Evolutionary conservation across 306 rosid genomes (phyloP), one percentile per base, ranked within the genome.

Genomic region (Glycine soja): DNA sequence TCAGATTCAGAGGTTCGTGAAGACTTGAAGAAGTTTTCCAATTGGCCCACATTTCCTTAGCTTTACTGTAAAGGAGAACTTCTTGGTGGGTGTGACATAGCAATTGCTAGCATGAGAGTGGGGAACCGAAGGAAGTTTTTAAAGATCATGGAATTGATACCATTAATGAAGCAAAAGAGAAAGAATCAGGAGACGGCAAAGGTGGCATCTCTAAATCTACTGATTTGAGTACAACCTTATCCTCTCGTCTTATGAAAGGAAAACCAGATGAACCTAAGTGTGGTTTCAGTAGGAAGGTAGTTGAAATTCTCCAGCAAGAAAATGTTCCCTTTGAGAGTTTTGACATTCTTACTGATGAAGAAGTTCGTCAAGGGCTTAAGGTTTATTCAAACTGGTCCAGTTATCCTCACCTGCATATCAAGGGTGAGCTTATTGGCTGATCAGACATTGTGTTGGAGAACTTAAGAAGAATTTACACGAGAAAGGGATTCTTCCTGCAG

Each of bases 21-120:
- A 36, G 94, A 91, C 63, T 80, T 95, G 86, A 95, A 95, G 88
- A 93, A 90, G 82, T 88, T 83, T 53, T 93, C 97, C 19, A 93
- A 91, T 84, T 93, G 99, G 99, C 99, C 98, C 57, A 95, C 97
- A 1, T 95, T 77, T 85, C 99, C 99, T 43, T 98, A 95, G 83
- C 91, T 95, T 69, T 95, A 88, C 86, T 93, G 96, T 92, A 90
- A 93, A 88, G 96, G 97, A 54, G 98, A 95, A 80, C 94, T 95
- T 82, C 86, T 95, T 65, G 99, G 99, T 63, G 99, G 99, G 57
- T 90, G 89, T 78, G 98, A 95, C 92, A 95, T 95, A 72, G 88
- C 43, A 69, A 84, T 91, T 70, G 93, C 98, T 69, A 90, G 99
- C 97, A 93, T 13, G 99, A 93, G 85, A 85, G 93, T 86, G 98